phyloP scores from a whole-genome alignment of 2,329 filamentous ascomycete species.

The Fusarium torreyae region DNA sequence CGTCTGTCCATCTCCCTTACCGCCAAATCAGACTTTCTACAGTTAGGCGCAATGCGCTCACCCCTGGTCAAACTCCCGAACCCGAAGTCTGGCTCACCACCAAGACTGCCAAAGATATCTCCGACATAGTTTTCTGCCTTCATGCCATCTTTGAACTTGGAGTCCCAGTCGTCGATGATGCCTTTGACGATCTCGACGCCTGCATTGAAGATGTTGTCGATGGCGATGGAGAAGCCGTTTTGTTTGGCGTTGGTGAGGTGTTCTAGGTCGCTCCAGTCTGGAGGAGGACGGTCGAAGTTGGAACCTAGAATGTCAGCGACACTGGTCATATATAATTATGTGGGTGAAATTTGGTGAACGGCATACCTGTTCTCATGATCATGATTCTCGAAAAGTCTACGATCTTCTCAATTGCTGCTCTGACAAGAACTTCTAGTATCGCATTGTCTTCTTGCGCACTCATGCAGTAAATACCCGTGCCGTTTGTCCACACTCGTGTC shows the following conservation, averaged over 20 bases:
- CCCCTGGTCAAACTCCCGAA: conserved; percentile 64
- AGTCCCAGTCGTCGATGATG: conserved; percentile 73
- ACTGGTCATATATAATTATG: rapidly evolving
- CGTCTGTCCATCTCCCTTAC: conserved; percentile 51
- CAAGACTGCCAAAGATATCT: conserved; percentile 79
- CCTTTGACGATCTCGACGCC: conserved; percentile 76
- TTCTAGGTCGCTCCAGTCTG: conserved; percentile 67
- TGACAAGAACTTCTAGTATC: conserved; percentile 74
- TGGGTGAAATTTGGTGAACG: too few relatives aligned
- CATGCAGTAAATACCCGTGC: conserved; percentile 77
- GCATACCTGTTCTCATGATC: conserved; percentile 72
- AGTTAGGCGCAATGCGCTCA: conserved; percentile 48
- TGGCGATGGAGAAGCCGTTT: conserved; percentile 74
- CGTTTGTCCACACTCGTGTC: conserved; percentile 76
- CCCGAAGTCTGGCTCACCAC: conserved; percentile 76
- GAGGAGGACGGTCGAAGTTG: conserved; percentile 79
- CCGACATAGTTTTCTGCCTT: conserved; percentile 76
- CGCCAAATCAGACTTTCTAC: conserved; percentile 42
- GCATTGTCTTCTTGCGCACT: conserved; percentile 82
- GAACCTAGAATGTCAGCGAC: conserved; percentile 59
- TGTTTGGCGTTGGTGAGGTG: conserved; percentile 74
- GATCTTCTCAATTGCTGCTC: conserved; percentile 68
- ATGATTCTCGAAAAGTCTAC: conserved; percentile 78
- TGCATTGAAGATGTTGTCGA: conserved; percentile 76
- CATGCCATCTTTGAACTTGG: conserved; percentile 71